Base-by-base conservation (phyloP, 2,329 filamentous ascomycete genomes). In the Whalleya microplaca region DNA sequence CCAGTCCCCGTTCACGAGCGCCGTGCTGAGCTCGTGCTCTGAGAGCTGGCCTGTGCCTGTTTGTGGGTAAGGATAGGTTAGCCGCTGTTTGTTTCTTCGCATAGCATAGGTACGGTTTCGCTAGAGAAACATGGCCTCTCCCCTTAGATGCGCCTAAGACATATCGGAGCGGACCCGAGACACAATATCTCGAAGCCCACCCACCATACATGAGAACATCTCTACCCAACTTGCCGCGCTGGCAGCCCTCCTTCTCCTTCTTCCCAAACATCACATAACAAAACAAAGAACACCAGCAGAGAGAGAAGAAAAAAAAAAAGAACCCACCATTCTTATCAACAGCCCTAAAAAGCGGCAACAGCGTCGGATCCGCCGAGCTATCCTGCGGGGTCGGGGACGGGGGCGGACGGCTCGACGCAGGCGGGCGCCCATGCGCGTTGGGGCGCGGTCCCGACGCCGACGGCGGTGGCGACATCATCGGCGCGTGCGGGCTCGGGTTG, bases 1-100 rank as follows among this genome's bases (percentile, higher is more conserved):
- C 85, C 91, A 97, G 80, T 99, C 95, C 53, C 93, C 94, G 71
- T 99, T 99, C 57, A 98, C 93, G 5, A 99, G 86, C 19, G 95
- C 95, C 1, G 90, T 88, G 9, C 91, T 89, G 42, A 99, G 87
- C 74, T 98, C 94, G 49, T 82, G 82, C 75, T 96, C 93, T 2
- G 90, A 92, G 45, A 99, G 83, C 63, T 92, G 86, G 19, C 94
- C 93, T 49, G 84, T 92, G 53, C 86, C 88, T 84, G 72, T 73
- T 29, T 29, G 46, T 19, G n/a, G 48, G 27, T 3, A n/a, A n/a
- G n/a, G n/a, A 41, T 29, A 45, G 55, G 23, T 61, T 52, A 61
- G 55, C 40, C 46, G 51, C n/a, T 52, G 50, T 60, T 53, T 23
- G 20, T 40, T 46, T 40, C 23, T 21, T 2, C 41, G 23, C 23